Conservation (phyloP, 2,329 filamentous ascomycete species). For the Thelonectria discophora region DNA sequence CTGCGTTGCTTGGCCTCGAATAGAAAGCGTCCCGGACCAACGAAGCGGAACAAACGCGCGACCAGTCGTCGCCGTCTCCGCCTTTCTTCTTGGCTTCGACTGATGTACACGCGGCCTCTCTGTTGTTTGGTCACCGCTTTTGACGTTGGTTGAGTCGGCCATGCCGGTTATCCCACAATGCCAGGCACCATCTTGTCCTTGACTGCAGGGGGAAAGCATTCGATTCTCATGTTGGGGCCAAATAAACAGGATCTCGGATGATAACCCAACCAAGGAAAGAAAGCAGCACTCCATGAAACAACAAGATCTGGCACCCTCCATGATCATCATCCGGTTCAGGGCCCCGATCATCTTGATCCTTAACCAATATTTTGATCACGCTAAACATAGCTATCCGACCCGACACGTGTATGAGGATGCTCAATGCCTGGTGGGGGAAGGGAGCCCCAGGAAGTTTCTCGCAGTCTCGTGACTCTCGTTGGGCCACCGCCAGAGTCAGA, state of each 20-base stretch:
- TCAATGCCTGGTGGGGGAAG: background rate
- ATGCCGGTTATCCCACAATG: constrained; percentile 2
- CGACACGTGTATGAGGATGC: background rate
- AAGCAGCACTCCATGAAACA: background rate
- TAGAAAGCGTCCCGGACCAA: background rate
- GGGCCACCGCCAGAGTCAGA: no score
- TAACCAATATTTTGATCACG: background rate
- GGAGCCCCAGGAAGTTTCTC: background rate
- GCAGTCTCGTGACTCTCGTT: no score
- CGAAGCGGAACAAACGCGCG: background rate
- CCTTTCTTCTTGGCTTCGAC: constrained; percentile 3
- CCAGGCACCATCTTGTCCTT: background rate
- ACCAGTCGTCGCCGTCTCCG: background rate
- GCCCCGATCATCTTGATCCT: background rate
- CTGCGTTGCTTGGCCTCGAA: constrained; percentile 1
- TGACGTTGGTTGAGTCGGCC: background rate
- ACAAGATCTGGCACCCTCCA: background rate
- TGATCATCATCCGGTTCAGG: background rate
- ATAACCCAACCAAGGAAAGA: background rate
- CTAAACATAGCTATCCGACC: background rate
- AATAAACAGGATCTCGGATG: background rate
- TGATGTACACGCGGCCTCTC: constrained; percentile 1
- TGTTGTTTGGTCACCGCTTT: background rate
- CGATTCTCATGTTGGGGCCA: background rate
- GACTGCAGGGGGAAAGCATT: background rate